These are phyloP conservation scores for Pseudopyricularia javanii DNA, from an alignment of 2,329 filamentous ascomycete species.

Conservation along the genomic window DNA sequence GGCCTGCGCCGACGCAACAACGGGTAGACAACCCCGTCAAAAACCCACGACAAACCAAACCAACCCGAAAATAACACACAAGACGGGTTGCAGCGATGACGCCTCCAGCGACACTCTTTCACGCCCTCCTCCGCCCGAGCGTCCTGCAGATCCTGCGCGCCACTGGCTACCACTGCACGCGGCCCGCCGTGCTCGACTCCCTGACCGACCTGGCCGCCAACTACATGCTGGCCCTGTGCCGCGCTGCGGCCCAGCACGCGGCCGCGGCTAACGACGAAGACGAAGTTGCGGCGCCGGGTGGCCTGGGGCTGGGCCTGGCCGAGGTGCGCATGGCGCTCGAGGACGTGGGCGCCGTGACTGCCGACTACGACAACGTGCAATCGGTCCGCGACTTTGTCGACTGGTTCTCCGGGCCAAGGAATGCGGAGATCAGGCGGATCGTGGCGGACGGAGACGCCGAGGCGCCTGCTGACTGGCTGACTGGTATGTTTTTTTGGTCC, in stretches of 20 bases:
- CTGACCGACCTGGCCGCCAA: conserved; percentile 77
- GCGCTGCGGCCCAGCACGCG: conserved; percentile 53
- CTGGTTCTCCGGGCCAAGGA: conserved; percentile 65
- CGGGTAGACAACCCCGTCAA: no score
- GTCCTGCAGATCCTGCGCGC: conserved; percentile 87
- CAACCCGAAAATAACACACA: no score
- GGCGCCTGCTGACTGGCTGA: conserved; percentile 56
- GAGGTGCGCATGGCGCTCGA: conserved; percentile 81
- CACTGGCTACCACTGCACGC: conserved; percentile 75
- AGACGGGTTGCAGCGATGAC: conserved; percentile 22
- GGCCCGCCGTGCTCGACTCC: conserved; percentile 71
- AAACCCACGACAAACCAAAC: not conserved
- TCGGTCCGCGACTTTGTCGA: conserved; percentile 67
- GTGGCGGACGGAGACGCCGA: conserved; percentile 57
- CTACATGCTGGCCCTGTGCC: conserved; percentile 66
- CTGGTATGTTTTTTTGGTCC: conserved; percentile 30
- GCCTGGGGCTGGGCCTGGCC: conserved; percentile 51
- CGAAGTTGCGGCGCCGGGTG: conserved; percentile 55
- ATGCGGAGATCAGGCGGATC: conserved; percentile 70
- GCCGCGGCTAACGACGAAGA: no score
- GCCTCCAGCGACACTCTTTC: conserved; percentile 37
- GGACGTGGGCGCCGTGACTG: conserved; percentile 63
- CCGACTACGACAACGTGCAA: conserved; percentile 65
- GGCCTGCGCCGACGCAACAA: not conserved
- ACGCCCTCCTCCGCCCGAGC: conserved; percentile 73